These are phyloP conservation scores for Solanum infundibuliforme DNA, from an alignment of 257 asterid genomes.

Conservation along the genomic window DNA sequence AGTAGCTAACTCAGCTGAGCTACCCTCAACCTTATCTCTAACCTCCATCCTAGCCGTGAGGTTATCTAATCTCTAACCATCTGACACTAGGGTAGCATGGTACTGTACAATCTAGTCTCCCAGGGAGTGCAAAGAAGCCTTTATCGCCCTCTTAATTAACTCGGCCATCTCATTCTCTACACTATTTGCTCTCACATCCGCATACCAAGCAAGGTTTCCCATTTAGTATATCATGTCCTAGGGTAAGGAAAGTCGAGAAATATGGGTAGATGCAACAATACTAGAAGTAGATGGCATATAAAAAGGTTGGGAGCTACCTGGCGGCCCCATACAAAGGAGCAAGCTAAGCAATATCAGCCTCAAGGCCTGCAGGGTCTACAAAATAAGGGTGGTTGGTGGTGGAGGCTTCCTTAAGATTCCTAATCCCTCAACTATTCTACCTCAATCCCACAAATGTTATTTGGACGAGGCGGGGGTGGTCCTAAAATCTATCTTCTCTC, in stretches of 20 bases:
- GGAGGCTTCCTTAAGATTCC: background rate
- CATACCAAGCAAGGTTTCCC: background rate
- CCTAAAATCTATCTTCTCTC: background rate
- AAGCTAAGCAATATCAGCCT: background rate
- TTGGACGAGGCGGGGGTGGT: background rate
- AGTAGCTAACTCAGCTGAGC: background rate
- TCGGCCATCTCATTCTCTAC: background rate
- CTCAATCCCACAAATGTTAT: no score
- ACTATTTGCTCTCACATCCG: background rate
- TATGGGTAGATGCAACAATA: accelerated
- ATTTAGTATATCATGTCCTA: background rate
- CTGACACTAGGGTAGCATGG: background rate
- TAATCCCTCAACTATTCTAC: no score
- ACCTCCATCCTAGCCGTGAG: background rate
- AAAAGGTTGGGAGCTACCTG: background rate
- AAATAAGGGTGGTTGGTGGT: background rate
- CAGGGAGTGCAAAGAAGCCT: background rate
- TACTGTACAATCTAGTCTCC: no score
- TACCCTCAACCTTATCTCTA: background rate
- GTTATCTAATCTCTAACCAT: background rate
- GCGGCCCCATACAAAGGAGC: background rate
- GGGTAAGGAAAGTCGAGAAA: no score
- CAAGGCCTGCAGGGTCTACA: background rate
- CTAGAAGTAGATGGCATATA: background rate
- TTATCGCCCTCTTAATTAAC: background rate